phyloP scores from a whole-genome alignment of 140 eudicot genomes.

The Ambrosia hybrid region DNA sequence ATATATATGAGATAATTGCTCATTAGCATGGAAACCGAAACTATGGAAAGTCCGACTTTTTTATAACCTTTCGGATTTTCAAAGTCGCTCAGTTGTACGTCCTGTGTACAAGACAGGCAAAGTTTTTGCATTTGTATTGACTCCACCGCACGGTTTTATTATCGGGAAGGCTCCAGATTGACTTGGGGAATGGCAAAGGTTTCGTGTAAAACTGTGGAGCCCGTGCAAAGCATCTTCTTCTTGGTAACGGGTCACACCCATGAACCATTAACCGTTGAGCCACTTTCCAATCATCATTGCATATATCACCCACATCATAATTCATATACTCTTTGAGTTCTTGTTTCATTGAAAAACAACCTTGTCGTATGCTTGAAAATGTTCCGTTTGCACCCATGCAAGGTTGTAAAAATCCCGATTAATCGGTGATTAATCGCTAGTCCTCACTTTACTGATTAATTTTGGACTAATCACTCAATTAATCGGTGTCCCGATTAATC shows the following conservation, averaged over 20 bases:
- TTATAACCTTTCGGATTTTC: no score
- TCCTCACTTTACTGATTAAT: no score
- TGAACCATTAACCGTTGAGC: slow-evolving; percentile 78
- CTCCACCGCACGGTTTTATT: slow-evolving; percentile 76
- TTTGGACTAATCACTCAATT: no score
- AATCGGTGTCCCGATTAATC: no score
- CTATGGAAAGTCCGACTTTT: no score
- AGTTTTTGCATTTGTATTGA: slow-evolving; percentile 64
- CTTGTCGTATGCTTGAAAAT: slow-evolving; percentile 66
- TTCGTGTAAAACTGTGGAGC: slow-evolving; percentile 56
- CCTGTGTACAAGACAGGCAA: slow-evolving; percentile 68
- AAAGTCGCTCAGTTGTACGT: no score
- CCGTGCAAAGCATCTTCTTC: slow-evolving; percentile 64
- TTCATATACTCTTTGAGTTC: slow-evolving; percentile 84
- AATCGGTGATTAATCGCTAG: no score
- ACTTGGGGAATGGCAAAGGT: slow-evolving; percentile 56
- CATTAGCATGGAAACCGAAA: no score
- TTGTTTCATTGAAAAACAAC: slow-evolving; percentile 60
- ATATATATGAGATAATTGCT: no score
- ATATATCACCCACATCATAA: slow-evolving; percentile 74
- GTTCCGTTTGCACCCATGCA: slow-evolving; percentile 82
- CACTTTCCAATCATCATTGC: slow-evolving; percentile 78
- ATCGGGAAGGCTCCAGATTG: slow-evolving; percentile 65
- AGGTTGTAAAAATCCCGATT: no score
- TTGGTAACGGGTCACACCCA: slow-evolving; percentile 83